A percentile compares a stretch with the other conserved stretches of the same genome.
Conservation (phyloP, 139 green algal genomes). For the Diplosphaera chodatii region DNA sequence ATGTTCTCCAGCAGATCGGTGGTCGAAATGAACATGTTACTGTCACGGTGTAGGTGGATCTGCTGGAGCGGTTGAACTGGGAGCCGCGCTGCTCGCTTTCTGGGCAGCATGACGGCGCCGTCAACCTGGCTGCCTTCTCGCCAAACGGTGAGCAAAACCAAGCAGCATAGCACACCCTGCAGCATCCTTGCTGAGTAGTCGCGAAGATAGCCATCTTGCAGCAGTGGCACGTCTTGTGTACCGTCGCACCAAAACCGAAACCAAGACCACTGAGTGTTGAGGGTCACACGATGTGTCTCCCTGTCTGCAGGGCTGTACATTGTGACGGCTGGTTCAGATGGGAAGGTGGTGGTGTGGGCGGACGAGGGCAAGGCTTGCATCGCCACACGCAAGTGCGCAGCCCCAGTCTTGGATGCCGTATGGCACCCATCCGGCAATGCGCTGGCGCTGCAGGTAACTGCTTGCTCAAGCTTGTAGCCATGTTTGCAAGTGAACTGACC, state of each 20-base stretch:
- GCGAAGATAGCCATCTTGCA: no score
- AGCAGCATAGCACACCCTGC: no score
- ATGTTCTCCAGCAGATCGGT: no score
- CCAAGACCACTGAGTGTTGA: no score
- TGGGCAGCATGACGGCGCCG: slow-evolving; percentile 29
- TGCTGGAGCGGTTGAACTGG: slow-evolving; percentile 68
- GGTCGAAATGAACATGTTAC: no score
- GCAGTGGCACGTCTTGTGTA: no score
- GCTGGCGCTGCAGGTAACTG: slow-evolving; percentile 28
- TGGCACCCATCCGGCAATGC: slow-evolving; percentile 68
- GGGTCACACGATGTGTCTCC: no score
- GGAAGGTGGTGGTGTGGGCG: slow-evolving; percentile 65
- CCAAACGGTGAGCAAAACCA: slow-evolving; percentile 73
- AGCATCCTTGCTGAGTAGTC: no score
- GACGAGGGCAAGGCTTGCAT: slow-evolving; percentile 6
- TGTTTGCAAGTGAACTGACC: no score
- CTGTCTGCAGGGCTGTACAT: slow-evolving; percentile 58
- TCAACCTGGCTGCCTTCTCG: slow-evolving; percentile 60
- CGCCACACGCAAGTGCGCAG: neutral
- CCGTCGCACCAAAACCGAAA: no score
- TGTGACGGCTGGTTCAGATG: slow-evolving; percentile 47
- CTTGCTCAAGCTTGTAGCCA: no score
- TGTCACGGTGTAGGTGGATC: no score
- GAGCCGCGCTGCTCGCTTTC: slow-evolving; percentile 16
- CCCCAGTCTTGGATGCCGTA: slow-evolving; percentile 13